A percentile compares a stretch with the other conserved stretches of the same genome.
Evolutionary conservation across 2,329 filamentous ascomycete species (phyloP).

Genomic region (Colletotrichum spaethianum): DNA sequence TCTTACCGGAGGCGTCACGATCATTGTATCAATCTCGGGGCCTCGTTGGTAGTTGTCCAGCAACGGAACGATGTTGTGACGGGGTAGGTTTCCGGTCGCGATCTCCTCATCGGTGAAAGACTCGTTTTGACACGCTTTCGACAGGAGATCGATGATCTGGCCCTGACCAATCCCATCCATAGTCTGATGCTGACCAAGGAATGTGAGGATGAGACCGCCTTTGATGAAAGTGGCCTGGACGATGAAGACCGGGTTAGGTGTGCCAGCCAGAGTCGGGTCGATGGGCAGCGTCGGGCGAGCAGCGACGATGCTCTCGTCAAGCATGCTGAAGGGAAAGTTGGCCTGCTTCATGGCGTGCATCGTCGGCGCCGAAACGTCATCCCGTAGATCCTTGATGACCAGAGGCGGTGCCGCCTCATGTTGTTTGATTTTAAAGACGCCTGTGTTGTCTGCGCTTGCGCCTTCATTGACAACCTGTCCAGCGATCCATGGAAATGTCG

Average conservation of each 20-base stretch:
- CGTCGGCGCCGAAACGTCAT: slow-evolving; percentile 52
- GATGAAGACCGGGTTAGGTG: slow-evolving; percentile 27
- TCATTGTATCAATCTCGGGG: slow-evolving; percentile 48
- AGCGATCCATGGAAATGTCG: slow-evolving; percentile 62
- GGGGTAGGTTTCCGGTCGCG: slow-evolving; percentile 56
- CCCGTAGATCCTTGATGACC: slow-evolving; percentile 58
- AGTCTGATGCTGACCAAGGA: slow-evolving; percentile 62
- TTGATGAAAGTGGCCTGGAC: slow-evolving; percentile 46
- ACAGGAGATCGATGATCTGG: slow-evolving; percentile 61
- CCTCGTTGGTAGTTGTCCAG: slow-evolving; percentile 54
- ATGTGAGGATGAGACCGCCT: slow-evolving; percentile 64
- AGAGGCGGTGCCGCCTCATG: slow-evolving; percentile 51
- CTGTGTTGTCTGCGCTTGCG: slow-evolving; percentile 46
- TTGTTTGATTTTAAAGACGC: slow-evolving; percentile 56
- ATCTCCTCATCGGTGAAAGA: slow-evolving; percentile 62
- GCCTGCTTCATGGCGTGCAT: slow-evolving; percentile 55
- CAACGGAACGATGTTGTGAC: slow-evolving; percentile 55
- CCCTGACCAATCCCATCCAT: slow-evolving; percentile 68
- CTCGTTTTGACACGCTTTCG: slow-evolving; percentile 62
- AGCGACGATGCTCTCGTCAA: slow-evolving; percentile 60
- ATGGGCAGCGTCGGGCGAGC: slow-evolving; percentile 32
- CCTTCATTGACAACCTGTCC: slow-evolving; percentile 58
- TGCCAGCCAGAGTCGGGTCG: neutral
- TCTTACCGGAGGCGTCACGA: too few relatives aligned
- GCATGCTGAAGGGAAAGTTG: slow-evolving; percentile 62